Conservation (phyloP, 1,284 basidiomycete genomes). For the Xerocomus minutiporus region DNA sequence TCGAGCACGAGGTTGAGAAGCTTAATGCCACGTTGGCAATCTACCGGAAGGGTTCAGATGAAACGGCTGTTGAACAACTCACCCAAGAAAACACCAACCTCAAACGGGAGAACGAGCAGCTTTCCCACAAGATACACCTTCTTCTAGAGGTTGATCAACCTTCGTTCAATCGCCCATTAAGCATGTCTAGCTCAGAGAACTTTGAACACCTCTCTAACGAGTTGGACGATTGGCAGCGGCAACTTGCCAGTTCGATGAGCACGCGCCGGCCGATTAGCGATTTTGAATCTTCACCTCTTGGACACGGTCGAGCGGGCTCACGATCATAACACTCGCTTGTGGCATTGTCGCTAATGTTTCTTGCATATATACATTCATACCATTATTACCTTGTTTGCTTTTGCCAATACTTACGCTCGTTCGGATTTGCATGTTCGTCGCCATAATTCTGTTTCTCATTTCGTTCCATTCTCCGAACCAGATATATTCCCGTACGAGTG, state of each 20-base stretch:
- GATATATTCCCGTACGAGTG: constrained; percentile 35
- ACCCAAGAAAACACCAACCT: constrained; percentile 73
- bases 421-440: constrained; percentile 48
- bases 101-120: constrained; percentile 77
- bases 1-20: constrained; percentile 77
- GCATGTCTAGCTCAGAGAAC: constrained; percentile 79
- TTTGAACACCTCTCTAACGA: constrained; percentile 74
- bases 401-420: constrained; percentile 42
- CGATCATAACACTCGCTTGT: constrained; percentile 51
- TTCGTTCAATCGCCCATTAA: constrained; percentile 61
- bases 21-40: constrained; percentile 72
- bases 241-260: constrained; percentile 71
- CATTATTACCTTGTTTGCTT: constrained; percentile 39
- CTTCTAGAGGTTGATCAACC: constrained; percentile 82
- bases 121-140: constrained; percentile 81
- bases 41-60: constrained; percentile 69
- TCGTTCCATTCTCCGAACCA: constrained; percentile 17
- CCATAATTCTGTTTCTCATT: constrained; percentile 22
- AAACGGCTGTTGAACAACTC: constrained; percentile 69
- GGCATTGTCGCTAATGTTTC: constrained; percentile 27
- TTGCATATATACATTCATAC: constrained; percentile 53
- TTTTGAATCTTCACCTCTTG: constrained; percentile 52
- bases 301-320: constrained; percentile 57
- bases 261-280: constrained; percentile 66
- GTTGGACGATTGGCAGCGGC: constrained; percentile 78